phyloP scores from a whole-genome alignment of 768 basidiomycete species.

The Termitomyces sp. region DNA sequence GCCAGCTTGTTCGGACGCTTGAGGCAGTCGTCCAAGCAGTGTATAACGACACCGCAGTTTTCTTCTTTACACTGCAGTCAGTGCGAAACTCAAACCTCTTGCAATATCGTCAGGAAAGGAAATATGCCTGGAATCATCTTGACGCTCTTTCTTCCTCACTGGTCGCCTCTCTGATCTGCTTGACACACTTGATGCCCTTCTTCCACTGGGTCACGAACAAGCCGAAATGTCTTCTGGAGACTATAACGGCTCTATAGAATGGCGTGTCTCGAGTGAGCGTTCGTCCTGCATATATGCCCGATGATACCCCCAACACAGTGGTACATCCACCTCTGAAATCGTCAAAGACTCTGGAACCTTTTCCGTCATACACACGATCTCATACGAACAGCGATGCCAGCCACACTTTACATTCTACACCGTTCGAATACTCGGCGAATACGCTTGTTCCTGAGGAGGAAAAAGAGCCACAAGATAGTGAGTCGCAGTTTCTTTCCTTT shows the following conservation, averaged over 20 bases:
- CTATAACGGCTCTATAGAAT: conserved; percentile 71
- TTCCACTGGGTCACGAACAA: conserved; percentile 65
- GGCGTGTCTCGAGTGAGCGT: conserved; percentile 69
- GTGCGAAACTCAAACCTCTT: conserved; percentile 33
- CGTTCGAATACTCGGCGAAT: conserved; percentile 3
- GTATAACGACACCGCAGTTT: conserved; percentile 61
- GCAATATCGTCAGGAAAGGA: conserved; percentile 24
- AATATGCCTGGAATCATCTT: conserved; percentile 36
- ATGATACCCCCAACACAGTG: conserved; percentile 29
- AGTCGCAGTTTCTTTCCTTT: conserved; percentile 13
- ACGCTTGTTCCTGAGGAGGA: conserved; percentile 8
- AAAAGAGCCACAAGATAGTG: conserved; percentile 19
- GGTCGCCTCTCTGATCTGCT: conserved; percentile 44
- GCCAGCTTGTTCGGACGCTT: conserved; percentile 59
- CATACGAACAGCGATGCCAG: conserved; percentile 17
- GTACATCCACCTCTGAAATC: conserved; percentile 13
- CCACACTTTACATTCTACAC: neutral
- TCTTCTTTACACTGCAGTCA: conserved; percentile 56
- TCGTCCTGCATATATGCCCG: conserved; percentile 33
- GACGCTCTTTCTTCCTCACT: conserved; percentile 46
- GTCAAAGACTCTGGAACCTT: neutral
- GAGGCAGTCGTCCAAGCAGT: conserved; percentile 68
- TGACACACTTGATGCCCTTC: conserved; percentile 55
- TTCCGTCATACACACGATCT: conserved; percentile 12
- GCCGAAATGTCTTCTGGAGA: conserved; percentile 63